These are phyloP conservation scores for Apiotrichum mycotoxinovorans DNA, from an alignment of 1,284 basidiomycete genomes.

Conservation along the genomic window DNA sequence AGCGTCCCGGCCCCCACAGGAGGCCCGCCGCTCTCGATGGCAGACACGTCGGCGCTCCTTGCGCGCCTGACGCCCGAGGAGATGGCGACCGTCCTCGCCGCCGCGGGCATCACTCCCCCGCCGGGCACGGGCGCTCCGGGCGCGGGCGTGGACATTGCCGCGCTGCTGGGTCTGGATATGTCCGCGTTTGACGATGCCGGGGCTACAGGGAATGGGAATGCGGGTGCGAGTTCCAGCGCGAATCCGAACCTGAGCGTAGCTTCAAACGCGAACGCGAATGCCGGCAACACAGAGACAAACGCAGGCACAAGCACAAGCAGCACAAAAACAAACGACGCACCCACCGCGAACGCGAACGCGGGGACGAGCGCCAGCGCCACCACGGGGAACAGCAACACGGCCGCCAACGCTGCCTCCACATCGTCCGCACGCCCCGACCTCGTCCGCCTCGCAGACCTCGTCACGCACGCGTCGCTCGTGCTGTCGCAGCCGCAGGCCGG, in stretches of 20 bases:
- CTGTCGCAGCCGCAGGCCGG: background rate
- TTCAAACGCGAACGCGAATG: background rate
- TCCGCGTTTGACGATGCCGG: background rate
- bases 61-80: constrained; percentile 6
- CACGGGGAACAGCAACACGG: background rate
- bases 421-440: constrained; percentile 3
- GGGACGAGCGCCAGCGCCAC: background rate
- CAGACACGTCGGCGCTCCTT: constrained; percentile 5
- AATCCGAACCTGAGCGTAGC: background rate
- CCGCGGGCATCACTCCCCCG: background rate
- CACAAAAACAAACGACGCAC: background rate
- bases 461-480: constrained; percentile 7
- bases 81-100: background rate
- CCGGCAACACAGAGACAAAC: background rate
- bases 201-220: too few species aligned
- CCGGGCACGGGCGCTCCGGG: too few species aligned
- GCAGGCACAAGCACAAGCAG: too few species aligned
- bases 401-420: background rate
- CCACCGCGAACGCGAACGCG: background rate
- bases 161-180: background rate
- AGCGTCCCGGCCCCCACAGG: too few species aligned
- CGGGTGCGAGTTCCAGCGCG: background rate
- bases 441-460: constrained; percentile 7
- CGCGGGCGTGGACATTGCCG: background rate
- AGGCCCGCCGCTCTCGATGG: background rate